Conservation (phyloP, 306 rosid species). For the Vigna radiata region DNA sequence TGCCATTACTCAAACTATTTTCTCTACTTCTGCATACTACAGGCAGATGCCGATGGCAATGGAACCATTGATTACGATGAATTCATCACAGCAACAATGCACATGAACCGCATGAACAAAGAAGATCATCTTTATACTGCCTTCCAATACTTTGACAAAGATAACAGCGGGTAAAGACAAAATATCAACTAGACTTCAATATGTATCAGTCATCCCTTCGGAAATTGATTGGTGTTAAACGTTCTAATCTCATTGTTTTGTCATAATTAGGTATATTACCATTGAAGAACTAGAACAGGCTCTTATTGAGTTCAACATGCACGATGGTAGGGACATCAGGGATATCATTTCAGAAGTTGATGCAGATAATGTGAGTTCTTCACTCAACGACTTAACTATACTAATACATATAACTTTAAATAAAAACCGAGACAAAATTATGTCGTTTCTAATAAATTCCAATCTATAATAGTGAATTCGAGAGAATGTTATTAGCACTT, state of each 20-base stretch:
- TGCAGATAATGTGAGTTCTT: conserved; percentile 75
- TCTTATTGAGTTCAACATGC: conserved; percentile 82
- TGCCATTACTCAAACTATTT: neutral
- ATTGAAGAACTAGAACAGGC: conserved; percentile 94
- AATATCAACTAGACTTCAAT: neutral
- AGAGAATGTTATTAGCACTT: neutral
- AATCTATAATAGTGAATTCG: neutral
- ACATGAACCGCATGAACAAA: conserved; percentile 89
- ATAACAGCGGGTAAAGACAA: conserved; percentile 81
- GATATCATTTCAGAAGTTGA: conserved; percentile 90
- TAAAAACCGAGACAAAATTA: neutral
- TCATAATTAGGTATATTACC: conserved; percentile 69
- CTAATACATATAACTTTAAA: neutral
- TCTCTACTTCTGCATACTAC: conserved; percentile 31
- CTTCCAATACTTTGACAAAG: conserved; percentile 93
- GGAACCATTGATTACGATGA: conserved; percentile 96
- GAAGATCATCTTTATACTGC: conserved; percentile 98
- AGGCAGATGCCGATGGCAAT: conserved; percentile 99
- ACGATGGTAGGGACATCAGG: conserved; percentile 84
- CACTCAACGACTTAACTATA: neutral
- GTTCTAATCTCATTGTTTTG: neutral
- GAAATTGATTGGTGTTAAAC: conserved; percentile 24
- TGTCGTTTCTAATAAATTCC: neutral
- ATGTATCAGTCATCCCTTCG: neutral
- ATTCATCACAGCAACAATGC: conserved; percentile 98